Conservation (phyloP, 1,284 basidiomycete genomes). For the Ceratobasidium sp. region DNA sequence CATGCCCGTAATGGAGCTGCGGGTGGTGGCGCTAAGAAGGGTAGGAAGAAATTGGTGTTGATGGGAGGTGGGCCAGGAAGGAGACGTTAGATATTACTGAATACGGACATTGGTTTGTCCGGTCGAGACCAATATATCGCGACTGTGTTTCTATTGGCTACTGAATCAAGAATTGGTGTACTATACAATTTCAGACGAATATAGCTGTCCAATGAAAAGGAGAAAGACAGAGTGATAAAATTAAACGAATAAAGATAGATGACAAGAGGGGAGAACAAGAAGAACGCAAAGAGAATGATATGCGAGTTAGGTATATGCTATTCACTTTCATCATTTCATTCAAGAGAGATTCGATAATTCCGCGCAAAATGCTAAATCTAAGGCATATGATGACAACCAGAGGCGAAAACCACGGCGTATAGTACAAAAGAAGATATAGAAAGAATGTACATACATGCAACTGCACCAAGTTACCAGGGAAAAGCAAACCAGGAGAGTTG, state of each 20-base stretch:
- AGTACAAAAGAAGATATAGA: constrained; percentile 1
- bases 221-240: background rate
- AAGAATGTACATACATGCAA: constrained; percentile 5
- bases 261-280: background rate
- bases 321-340: constrained; percentile 41
- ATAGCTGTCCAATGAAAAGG: background rate
- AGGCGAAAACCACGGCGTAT: constrained; percentile 14
- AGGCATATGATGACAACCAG: constrained; percentile 19
- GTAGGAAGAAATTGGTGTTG: constrained; percentile 73
- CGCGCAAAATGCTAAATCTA: constrained; percentile 22
- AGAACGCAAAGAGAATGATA: background rate
- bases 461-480: constrained; percentile 9
- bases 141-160: background rate
- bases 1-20: constrained; percentile 51
- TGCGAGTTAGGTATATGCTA: constrained; percentile 29
- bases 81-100: constrained; percentile 16
- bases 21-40: constrained; percentile 63
- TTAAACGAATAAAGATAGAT: constrained; percentile 35
- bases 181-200: background rate
- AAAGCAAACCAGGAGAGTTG: background rate
- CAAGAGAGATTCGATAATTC: constrained; percentile 11
- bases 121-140: background rate
- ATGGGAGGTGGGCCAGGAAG: constrained; percentile 61
- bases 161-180: background rate
- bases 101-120: background rate